Conservation (phyloP, 148 eudicot species). For the Amaranthus hypochondriacus region DNA sequence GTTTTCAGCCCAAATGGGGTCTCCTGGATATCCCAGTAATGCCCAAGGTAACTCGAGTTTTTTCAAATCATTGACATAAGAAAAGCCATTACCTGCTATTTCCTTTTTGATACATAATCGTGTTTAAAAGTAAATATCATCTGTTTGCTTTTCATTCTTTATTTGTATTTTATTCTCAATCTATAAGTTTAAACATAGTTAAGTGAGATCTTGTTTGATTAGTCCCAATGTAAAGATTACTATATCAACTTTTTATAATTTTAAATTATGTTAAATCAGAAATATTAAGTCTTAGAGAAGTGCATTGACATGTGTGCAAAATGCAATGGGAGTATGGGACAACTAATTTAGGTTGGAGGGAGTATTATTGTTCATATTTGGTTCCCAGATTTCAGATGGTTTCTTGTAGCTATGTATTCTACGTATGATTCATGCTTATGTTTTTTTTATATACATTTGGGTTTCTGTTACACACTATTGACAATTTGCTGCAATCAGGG, state of each 20-base stretch:
- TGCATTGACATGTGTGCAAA: no score
- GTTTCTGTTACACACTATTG: conserved; percentile 20
- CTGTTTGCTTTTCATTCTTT: neutral
- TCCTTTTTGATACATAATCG: neutral
- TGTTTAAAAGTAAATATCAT: neutral
- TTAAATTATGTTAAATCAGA: no score
- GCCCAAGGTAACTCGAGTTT: conserved; percentile 68
- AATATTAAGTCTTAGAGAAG: no score
- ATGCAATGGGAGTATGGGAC: no score
- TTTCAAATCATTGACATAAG: neutral
- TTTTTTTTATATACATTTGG: neutral
- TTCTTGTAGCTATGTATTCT: neutral
- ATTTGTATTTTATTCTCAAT: neutral
- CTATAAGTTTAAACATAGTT: neutral
- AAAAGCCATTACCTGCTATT: neutral
- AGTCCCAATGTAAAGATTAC: no score
- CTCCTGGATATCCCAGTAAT: conserved; percentile 80
- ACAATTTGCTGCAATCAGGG: conserved; percentile 58
- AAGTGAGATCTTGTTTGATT: no score
- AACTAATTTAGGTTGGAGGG: no score
- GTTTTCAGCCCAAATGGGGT: conserved; percentile 93
- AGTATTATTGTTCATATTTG: neutral
- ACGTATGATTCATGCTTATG: neutral
- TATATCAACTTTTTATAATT: no score
- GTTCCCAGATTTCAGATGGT: neutral